Conservation (phyloP, 805 yeast species). For the Groenewaldozyma tartarivorans region DNA sequence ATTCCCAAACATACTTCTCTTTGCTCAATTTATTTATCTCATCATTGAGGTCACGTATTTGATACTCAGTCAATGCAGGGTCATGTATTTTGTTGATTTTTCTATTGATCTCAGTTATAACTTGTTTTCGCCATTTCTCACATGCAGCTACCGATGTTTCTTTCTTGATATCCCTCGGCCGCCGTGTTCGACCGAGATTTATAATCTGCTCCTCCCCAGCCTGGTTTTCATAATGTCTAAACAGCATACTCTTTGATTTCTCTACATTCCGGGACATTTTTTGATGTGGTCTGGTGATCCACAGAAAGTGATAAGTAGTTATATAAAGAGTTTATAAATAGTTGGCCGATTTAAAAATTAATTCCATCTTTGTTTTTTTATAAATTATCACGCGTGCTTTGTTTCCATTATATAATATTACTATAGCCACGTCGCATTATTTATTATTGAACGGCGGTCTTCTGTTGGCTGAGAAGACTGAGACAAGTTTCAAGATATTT, state of each 20-base stretch:
- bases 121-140: conserved; percentile 56
- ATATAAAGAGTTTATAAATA: too few relatives aligned
- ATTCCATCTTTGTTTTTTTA: too few relatives aligned
- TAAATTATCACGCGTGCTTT: too few relatives aligned
- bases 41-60: conserved; percentile 67
- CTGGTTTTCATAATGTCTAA: conserved; percentile 53
- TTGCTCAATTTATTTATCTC: conserved; percentile 53
- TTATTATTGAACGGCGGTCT: too few relatives aligned
- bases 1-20: conserved; percentile 73
- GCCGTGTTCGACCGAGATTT: conserved; percentile 42
- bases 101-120: conserved; percentile 53
- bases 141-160: conserved; percentile 54
- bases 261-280: conserved; percentile 70
- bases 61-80: conserved; percentile 44
- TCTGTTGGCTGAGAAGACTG: too few relatives aligned
- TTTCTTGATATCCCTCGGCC: conserved; percentile 52
- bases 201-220: conserved; percentile 50
- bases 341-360: too few relatives aligned
- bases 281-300: not conserved
- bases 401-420: too few relatives aligned
- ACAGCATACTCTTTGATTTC: conserved; percentile 62
- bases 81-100: conserved; percentile 59
- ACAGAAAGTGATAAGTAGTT: too few relatives aligned
- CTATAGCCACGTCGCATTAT: too few relatives aligned
- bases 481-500: too few relatives aligned